Conservation (phyloP, 192 early-diverging fungal genomes). For the Geranomyces variabilis region DNA sequence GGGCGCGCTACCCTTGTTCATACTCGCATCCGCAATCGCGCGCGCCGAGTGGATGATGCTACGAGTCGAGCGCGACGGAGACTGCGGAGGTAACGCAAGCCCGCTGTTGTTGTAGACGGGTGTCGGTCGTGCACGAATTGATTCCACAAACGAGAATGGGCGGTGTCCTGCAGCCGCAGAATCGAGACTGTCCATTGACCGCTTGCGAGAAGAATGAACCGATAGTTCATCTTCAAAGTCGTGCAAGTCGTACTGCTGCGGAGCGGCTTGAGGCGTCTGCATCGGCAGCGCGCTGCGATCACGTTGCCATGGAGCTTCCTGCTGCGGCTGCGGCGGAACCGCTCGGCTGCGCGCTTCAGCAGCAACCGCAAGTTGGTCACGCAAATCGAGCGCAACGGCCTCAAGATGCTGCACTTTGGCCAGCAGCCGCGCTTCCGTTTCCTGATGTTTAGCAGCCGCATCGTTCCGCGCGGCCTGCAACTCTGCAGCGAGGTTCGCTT, state of each 20-base stretch:
- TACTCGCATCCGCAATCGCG: background rate
- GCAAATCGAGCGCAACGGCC: background rate
- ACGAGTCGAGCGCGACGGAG: background rate
- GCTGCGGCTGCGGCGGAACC: no score
- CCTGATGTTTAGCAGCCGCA: background rate
- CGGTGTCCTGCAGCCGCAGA: background rate
- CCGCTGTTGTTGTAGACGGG: background rate
- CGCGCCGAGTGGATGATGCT: conserved; percentile 19
- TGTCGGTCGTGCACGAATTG: background rate
- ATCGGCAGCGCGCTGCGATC: no score
- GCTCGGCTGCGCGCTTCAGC: no score
- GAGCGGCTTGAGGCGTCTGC: background rate
- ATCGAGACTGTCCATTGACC: conserved; percentile 9
- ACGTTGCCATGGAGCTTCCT: no score
- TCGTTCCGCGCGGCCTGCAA: background rate
- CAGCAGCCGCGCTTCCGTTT: background rate
- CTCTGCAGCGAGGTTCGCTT: background rate
- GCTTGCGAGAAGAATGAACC: background rate
- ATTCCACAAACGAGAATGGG: conserved; percentile 3
- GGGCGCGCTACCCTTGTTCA: background rate
- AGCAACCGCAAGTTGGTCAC: background rate
- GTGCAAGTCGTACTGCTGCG: background rate
- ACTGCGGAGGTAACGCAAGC: background rate
- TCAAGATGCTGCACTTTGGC: background rate
- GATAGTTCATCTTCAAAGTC: background rate